Evolutionary conservation across 78 protist species (phyloP).

Genomic region (Dictyostelium intermedium): DNA sequence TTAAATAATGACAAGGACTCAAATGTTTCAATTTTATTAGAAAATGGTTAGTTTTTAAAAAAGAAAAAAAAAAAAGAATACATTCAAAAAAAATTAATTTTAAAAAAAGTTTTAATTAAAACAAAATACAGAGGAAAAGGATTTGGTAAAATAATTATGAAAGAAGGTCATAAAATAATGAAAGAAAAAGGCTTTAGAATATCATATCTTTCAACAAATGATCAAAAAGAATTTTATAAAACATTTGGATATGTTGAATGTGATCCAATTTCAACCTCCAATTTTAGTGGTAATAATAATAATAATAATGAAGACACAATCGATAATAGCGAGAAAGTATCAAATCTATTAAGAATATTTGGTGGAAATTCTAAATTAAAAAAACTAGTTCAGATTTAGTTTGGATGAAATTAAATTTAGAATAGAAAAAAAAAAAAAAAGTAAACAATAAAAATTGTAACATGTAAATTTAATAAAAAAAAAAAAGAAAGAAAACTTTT

Average conservation of each 20-base stretch:
- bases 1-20: background rate
- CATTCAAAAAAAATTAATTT: background rate
- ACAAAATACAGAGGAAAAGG: conserved; percentile 15
- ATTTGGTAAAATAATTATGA: conserved; percentile 11
- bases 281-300: background rate
- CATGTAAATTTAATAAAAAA: too few species aligned
- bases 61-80: background rate
- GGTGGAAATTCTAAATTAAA: background rate
- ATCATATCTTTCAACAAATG: conserved; percentile 10
- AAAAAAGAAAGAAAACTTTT: too few species aligned
- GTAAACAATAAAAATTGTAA: background rate
- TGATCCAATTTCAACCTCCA: background rate
- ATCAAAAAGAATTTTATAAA: conserved; percentile 12
- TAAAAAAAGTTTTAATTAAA: background rate
- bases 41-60: conserved; percentile 7
- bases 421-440: background rate
- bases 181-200: background rate
- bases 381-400: background rate
- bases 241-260: conserved; percentile 7
- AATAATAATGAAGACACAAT: background rate
- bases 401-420: conserved; percentile 24
- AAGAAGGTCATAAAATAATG: background rate
- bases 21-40: background rate
- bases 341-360: conserved; percentile 14
- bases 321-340: background rate